Evolutionary conservation across 352 stramenopile genomes (phyloP), one percentile per base, ranked within the genome.

Genomic region (Globisporangium nodosum): DNA sequence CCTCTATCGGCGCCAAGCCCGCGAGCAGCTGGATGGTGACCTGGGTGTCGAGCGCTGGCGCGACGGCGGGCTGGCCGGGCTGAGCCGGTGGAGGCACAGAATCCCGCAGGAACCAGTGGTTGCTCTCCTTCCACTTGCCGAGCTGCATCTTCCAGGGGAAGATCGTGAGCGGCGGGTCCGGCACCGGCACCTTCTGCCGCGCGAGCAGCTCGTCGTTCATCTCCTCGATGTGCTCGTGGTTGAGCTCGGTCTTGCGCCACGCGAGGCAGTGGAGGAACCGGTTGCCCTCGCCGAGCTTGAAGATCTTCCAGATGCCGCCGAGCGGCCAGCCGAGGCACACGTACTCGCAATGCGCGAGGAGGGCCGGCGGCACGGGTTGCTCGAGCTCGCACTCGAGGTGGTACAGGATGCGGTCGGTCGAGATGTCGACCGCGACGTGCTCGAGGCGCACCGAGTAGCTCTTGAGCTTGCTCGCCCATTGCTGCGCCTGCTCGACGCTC

Each of bases 71-170:
- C 20, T 8, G 8, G 9, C 33, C 33, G 33, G 33, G 33, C 33
- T 39, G 54, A n/a, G 54, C 49, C 20, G 62, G 27, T 0, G 71
- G 69, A 3, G 68, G 63, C 40, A 73, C 68, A 12, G 80, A 50
- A 16, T 77, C 65, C 20, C 70, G 76, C 39, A 83, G 59, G 46
- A 87, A 84, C 74, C 76, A 87, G 50, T 83, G 76, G 11, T 58
- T 63, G n/a, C 49, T 45, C 56, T 73, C 51, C 5, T 70, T 70
- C 71, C 73, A 87, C 20, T 56, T 66, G 5, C 74, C 76, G 0
- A 81, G 61, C 57, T 81, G 65, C 74, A 87, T 85, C 52, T 81
- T 84, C 76, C 76, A 87, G 13, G 70, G 60, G 46, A 87, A 87
- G 3, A 82, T n/a, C 9, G 60, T 9, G 42, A 21, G 69, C 16